Percentiles rank a stretch among this genome's conserved stretches.
phyloP scores from a whole-genome alignment of 2,329 filamentous ascomycete species.

The Fusarium nisikadoi region DNA sequence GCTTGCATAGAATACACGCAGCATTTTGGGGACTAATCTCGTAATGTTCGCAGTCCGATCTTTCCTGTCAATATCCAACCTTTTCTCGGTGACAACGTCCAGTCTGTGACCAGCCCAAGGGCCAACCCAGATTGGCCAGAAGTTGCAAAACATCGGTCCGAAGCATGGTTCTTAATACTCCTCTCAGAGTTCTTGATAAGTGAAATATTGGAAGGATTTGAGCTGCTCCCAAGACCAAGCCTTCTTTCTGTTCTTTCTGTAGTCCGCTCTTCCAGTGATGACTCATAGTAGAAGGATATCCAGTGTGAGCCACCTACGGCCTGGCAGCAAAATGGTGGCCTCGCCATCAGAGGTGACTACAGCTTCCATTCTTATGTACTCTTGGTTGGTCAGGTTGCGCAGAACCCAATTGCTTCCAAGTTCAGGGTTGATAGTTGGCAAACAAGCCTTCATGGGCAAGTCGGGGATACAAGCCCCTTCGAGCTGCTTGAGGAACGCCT shows the following conservation, averaged over 20 bases:
- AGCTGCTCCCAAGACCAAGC: conserved; percentile 6
- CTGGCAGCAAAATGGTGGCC: neutral
- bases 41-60: conserved; percentile 2
- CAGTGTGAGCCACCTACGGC: conserved; percentile 10
- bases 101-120: conserved; percentile 15
- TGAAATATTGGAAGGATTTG: neutral
- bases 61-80: neutral
- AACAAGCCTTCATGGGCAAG: neutral
- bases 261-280: conserved; percentile 11
- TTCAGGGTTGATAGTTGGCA: neutral
- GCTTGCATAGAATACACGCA: neutral
- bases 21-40: neutral
- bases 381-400: conserved; percentile 3
- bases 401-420: conserved; percentile 12
- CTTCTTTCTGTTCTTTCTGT: fast-evolving
- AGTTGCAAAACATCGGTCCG: neutral
- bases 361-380: conserved; percentile 24
- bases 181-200: neutral
- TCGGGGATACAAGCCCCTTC: neutral
- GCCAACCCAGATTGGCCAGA: conserved; percentile 4
- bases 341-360: neutral
- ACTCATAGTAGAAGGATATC: conserved; percentile 19
- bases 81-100: neutral
- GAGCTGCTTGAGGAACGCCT: neutral
- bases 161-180: neutral